phyloP scores from a whole-genome alignment of 345 rosid species.

The Gossypium ekmanianum region DNA sequence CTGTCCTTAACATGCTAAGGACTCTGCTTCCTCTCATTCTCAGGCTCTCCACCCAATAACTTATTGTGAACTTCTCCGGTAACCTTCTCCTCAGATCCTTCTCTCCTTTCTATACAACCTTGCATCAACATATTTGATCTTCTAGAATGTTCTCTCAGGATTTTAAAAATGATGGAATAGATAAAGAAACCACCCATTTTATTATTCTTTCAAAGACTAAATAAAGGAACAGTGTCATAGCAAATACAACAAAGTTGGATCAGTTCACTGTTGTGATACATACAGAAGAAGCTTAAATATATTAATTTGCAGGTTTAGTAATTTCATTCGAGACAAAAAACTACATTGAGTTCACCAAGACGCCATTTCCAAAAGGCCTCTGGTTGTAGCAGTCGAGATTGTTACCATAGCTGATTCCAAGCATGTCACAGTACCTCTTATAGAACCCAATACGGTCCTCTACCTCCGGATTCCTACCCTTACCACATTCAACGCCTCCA shows the following conservation, averaged over 20 bases:
- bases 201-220: not conserved
- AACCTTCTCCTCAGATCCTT: no score
- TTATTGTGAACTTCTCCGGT: no score
- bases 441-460: conserved; percentile 58
- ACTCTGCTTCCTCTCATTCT: no score
- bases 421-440: conserved; percentile 49
- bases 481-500: conserved; percentile 62
- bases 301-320: not conserved
- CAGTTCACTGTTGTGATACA: not conserved
- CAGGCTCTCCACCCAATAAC: no score
- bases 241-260: not conserved
- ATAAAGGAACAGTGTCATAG: not conserved
- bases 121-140: no score
- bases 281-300: not conserved
- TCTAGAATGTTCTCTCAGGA: no score
- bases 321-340: not conserved
- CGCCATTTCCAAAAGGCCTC: conserved; percentile 23
- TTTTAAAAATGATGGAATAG: no score
- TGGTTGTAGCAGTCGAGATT: conserved; percentile 62
- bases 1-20: no score
- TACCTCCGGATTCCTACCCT: conserved; percentile 35
- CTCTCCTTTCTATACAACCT: no score
- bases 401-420: conserved; percentile 42
- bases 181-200: not conserved
- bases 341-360: not conserved